phyloP scores from a whole-genome alignment of 2,329 filamentous ascomycete species.

The Xylariaceae sp. region DNA sequence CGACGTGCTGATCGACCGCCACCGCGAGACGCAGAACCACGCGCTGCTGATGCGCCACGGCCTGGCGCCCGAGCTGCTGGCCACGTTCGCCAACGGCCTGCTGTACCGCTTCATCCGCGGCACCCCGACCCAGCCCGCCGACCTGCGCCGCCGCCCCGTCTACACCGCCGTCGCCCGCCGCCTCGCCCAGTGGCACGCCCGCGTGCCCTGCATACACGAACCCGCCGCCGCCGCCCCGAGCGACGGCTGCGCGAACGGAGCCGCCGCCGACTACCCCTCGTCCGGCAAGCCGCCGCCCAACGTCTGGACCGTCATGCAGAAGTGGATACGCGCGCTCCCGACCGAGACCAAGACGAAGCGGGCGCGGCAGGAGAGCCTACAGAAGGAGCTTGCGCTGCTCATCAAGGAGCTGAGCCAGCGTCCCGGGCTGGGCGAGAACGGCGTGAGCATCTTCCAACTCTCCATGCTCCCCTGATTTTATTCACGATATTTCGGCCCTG shows the following conservation, averaged over 20 bases:
- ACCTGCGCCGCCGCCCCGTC: slow-evolving; percentile 67
- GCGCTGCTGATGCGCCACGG: slow-evolving; percentile 76
- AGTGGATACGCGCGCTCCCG: slow-evolving; percentile 86
- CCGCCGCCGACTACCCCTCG: slow-evolving; percentile 42
- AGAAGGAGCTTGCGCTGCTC: slow-evolving; percentile 66
- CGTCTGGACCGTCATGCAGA: slow-evolving; percentile 91
- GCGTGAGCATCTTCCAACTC: no score
- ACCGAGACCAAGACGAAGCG: slow-evolving; percentile 61
- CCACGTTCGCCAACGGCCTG: slow-evolving; percentile 91
- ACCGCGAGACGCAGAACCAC: slow-evolving; percentile 73
- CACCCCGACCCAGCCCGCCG: slow-evolving; percentile 68
- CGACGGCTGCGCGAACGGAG: slow-evolving; percentile 22
- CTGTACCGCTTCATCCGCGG: slow-evolving; percentile 88
- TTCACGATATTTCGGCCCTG: no score
- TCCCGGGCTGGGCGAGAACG: slow-evolving; percentile 66
- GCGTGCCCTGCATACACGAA: slow-evolving; percentile 48
- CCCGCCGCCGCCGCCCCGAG: slow-evolving; percentile 30
- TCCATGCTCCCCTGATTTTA: no score
- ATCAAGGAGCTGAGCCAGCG: slow-evolving; percentile 66
- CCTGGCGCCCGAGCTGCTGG: slow-evolving; percentile 80
- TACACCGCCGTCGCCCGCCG: slow-evolving; percentile 77
- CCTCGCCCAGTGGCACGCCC: slow-evolving; percentile 89
- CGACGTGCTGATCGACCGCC: slow-evolving; percentile 89
- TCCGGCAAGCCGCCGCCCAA: slow-evolving; percentile 72
- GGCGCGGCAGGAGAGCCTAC: slow-evolving; percentile 58